phyloP scores from a whole-genome alignment of 192 early-diverging fungal genomes.

The Irineochytrium annulatum region DNA sequence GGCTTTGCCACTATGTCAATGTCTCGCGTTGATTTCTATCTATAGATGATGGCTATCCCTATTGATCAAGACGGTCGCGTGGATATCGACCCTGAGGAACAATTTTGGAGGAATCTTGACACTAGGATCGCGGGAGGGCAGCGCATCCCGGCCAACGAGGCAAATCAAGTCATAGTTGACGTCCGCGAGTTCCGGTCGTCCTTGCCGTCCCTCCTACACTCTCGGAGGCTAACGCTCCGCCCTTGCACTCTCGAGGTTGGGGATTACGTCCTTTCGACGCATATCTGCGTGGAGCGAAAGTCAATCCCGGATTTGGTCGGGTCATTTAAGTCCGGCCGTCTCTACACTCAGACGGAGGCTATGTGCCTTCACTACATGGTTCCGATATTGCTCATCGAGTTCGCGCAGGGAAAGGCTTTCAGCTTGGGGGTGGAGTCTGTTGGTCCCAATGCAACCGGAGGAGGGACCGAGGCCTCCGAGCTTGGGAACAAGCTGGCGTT shows the following conservation, averaged over 20 bases:
- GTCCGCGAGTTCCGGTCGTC: slow-evolving; percentile 89
- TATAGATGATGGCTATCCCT: slow-evolving; percentile 75
- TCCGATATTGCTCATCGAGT: slow-evolving; percentile 87
- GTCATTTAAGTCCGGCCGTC: slow-evolving; percentile 75
- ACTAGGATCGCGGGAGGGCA: slow-evolving; percentile 66
- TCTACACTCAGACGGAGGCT: slow-evolving; percentile 86
- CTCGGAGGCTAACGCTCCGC: slow-evolving; percentile 65
- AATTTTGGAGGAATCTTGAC: slow-evolving; percentile 50
- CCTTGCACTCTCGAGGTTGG: slow-evolving; percentile 88
- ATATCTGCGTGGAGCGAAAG: slow-evolving; percentile 90
- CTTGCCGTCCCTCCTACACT: slow-evolving; percentile 81
- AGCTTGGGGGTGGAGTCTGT: slow-evolving; percentile 26
- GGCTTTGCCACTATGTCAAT: slow-evolving; percentile 9
- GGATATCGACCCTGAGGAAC: slow-evolving; percentile 37
- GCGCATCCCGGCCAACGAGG: slow-evolving; percentile 8
- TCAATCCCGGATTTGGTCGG: slow-evolving; percentile 80
- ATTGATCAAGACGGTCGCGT: slow-evolving; percentile 58
- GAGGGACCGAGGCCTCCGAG: slow-evolving; percentile 20
- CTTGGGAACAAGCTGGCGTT: slow-evolving; percentile 40
- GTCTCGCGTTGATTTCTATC: neutral
- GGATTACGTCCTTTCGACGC: slow-evolving; percentile 86
- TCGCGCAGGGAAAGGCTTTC: slow-evolving; percentile 81
- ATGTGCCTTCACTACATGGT: slow-evolving; percentile 80
- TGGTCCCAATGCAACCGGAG: neutral
- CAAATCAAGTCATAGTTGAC: slow-evolving; percentile 70